phyloP scores from a whole-genome alignment of 1,284 basidiomycete genomes.

The Microbotryomycetes sp. region DNA sequence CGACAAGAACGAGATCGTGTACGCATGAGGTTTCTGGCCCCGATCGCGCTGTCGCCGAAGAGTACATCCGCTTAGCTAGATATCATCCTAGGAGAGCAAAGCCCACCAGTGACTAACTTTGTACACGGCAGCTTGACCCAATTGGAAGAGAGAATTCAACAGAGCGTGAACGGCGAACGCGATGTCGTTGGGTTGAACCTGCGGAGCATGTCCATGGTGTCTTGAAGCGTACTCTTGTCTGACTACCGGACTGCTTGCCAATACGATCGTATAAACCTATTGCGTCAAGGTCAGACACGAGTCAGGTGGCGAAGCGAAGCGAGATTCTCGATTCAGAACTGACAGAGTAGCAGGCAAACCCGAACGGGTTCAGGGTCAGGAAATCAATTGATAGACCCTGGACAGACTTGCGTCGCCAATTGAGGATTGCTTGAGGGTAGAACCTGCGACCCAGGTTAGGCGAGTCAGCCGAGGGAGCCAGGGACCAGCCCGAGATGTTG shows the following conservation, averaged over 20 bases:
- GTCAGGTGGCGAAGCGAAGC: neutral
- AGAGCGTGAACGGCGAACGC: constrained; percentile 41
- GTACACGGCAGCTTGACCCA: constrained; percentile 41
- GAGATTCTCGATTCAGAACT: neutral
- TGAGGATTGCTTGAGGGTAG: constrained; percentile 47
- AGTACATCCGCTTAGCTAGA: neutral
- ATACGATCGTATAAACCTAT: constrained; percentile 42
- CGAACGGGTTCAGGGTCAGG: constrained; percentile 46
- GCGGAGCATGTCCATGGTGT: constrained; percentile 44
- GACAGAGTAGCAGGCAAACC: constrained; percentile 43
- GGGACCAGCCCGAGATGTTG: neutral
- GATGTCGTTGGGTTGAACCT: constrained; percentile 44
- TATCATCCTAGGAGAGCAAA: neutral
- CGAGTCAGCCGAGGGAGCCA: neutral
- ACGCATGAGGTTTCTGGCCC: constrained; percentile 3
- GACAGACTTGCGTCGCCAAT: constrained; percentile 43
- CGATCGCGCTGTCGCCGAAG: constrained; percentile 10
- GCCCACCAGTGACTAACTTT: constrained; percentile 56
- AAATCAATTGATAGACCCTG: constrained; percentile 47
- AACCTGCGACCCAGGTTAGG: constrained; percentile 31
- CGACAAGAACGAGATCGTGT: constrained; percentile 11
- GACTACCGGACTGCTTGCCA: constrained; percentile 41
- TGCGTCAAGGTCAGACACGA: neutral
- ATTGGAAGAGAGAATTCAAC: constrained; percentile 18
- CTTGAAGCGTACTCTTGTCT: constrained; percentile 43